Evolutionary conservation across 2,329 filamentous ascomycete genomes (phyloP).

Genomic region (Sarocladium oryzae): DNA sequence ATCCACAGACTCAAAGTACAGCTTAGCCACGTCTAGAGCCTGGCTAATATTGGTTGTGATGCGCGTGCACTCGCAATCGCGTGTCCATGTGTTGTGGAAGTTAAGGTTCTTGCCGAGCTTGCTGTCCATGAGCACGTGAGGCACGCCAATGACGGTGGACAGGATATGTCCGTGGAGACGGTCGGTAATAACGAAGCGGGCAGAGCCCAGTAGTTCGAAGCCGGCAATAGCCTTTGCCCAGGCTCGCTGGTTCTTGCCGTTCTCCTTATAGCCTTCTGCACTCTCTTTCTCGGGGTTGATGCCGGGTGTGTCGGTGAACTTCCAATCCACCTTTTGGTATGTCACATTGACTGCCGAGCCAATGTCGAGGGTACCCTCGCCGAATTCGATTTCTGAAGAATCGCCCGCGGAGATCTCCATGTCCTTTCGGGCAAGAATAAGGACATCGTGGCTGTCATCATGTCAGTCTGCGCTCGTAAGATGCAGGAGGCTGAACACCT

Average conservation of each 20-base stretch:
- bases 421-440: constrained; percentile 21
- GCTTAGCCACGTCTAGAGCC: constrained; percentile 17
- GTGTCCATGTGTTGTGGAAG: constrained; percentile 22
- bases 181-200: constrained; percentile 21
- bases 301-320: constrained; percentile 19
- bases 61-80: constrained; percentile 19
- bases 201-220: constrained; percentile 19
- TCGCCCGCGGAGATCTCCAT: constrained; percentile 18
- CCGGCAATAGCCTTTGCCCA: constrained; percentile 21
- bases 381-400: constrained; percentile 17
- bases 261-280: constrained; percentile 12
- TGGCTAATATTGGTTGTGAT: constrained; percentile 18
- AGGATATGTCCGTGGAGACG: constrained; percentile 21
- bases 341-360: constrained; percentile 20
- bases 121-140: constrained; percentile 22
- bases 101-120: constrained; percentile 23
- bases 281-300: constrained; percentile 15
- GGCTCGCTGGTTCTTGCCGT: constrained; percentile 20
- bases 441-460: constrained; percentile 16
- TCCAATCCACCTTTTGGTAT: constrained; percentile 22
- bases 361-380: constrained; percentile 17
- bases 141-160: constrained; percentile 20
- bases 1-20: constrained; percentile 9
- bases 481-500: constrained; percentile 8
- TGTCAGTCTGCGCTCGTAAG: constrained; percentile 11